phyloP scores from a whole-genome alignment of 345 rosid species.

The Camelina laxa region DNA sequence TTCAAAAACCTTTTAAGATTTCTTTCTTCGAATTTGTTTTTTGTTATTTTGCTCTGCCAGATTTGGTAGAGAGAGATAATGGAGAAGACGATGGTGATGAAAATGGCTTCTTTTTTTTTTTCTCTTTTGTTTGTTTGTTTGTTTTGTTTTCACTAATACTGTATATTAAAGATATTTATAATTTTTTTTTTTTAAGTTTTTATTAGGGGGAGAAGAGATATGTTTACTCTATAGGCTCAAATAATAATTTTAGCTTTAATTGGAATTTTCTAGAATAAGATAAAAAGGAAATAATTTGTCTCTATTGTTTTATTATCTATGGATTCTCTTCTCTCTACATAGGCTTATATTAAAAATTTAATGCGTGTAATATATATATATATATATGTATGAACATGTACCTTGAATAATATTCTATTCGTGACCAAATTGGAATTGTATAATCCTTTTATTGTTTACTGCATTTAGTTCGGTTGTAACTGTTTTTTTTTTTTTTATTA shows the following conservation, averaged over 20 bases:
- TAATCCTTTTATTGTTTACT: not conserved
- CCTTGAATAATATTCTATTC: constrained; percentile 29
- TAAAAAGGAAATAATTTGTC: constrained; percentile 46
- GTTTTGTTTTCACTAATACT: too few species aligned
- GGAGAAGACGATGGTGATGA: constrained; percentile 37
- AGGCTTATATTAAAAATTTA: constrained; percentile 14
- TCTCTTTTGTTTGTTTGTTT: not conserved
- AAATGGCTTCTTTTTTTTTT: constrained; percentile 11
- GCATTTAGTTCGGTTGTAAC: constrained; percentile 24
- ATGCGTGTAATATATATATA: not conserved
- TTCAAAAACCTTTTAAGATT: constrained; percentile 24
- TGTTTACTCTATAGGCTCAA: not conserved
- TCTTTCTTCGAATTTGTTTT: not conserved
- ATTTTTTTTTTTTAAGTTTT: too few species aligned
- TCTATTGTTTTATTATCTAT: constrained; percentile 16
- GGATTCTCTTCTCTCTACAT: constrained; percentile 29
- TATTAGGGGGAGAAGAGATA: too few species aligned
- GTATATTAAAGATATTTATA: constrained; percentile 13
- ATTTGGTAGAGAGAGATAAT: constrained; percentile 47
- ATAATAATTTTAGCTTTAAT: constrained; percentile 21
- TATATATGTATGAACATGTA: constrained; percentile 30
- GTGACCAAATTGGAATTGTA: constrained; percentile 27
- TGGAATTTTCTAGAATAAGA: constrained; percentile 44
- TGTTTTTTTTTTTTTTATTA: not conserved
- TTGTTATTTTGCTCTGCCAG: constrained; percentile 25